Evolutionary conservation across 768 basidiomycete genomes (phyloP), one percentile per base, ranked within the genome.

Genomic region (Chalciporus pseudorubinellus): DNA sequence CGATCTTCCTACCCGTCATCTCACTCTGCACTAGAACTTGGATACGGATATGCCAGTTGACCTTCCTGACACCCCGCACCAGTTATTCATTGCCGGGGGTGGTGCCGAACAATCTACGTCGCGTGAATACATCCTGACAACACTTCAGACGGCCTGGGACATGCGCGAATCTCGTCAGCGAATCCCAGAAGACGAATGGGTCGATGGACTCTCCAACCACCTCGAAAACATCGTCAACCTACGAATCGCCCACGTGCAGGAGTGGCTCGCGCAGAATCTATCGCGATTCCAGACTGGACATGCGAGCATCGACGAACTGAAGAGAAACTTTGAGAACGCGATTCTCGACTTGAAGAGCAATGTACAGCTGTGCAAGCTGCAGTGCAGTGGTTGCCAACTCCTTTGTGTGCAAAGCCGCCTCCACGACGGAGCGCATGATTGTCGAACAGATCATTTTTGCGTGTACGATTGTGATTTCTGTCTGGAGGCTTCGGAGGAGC

Each of bases 251-350:
- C 77, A 78, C 48, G 80, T 85, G 24, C 61, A 63, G 1, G 66
- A 70, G 50, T 85, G 83, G 84, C 63, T 85, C 12, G 61, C 67
- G 3, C 62, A 70, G 6, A 85, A 85, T 50, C 58, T 77, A 5
- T 48, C 69, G 3, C 71, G 80, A 0, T 85, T 85, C 65, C 71
- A 73, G 41, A 55, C 45, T 0, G 67, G 64, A 21, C 69, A 80
- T 45, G 70, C 81, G 3, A 67, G 72, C 39, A 72, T 84, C 10
- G 75, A 75, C 24, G 68, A 70, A 2, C 56, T 85, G 14, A 70
- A 70, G 9, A 70, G 82, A 48, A 57, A 66, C 4, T 74, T 81
- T 46, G 75, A 79, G 13, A 69, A 48, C 12, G 56, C 71, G 4
- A 63, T 68, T 6, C 73, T 83, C 4, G 78, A 80, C 24, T 55